phyloP scores from a whole-genome alignment of 768 basidiomycete species.

The Vararia minispora region DNA sequence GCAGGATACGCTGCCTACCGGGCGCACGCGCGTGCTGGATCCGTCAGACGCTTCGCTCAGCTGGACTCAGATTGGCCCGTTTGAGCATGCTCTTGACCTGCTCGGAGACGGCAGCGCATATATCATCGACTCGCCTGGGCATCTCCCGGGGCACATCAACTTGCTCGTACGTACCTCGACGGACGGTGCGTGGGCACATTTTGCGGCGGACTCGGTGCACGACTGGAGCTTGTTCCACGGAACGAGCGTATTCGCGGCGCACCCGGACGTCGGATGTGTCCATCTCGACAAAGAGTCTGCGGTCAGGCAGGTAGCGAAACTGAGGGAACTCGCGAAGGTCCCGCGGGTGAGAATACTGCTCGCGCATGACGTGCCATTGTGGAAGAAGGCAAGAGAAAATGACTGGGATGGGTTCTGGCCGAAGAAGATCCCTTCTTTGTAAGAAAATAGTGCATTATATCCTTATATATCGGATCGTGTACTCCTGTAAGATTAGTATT shows the following conservation, averaged over 20 bases:
- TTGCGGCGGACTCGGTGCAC: slow-evolving; percentile 9
- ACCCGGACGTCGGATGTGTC: background rate
- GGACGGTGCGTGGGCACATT: slow-evolving; percentile 9
- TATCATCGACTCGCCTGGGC: slow-evolving; percentile 15
- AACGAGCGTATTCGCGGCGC: slow-evolving; percentile 3
- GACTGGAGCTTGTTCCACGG: slow-evolving; percentile 8
- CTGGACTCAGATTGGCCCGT: slow-evolving; percentile 8
- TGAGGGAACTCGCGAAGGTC: slow-evolving; percentile 2
- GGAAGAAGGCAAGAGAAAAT: too few species aligned
- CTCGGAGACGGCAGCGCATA: slow-evolving; percentile 12
- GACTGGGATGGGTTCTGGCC: too few species aligned
- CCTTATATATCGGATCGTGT: too few species aligned
- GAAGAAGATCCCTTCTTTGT: background rate
- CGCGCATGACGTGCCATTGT: slow-evolving; percentile 13
- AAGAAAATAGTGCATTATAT: too few species aligned
- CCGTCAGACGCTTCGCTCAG: background rate
- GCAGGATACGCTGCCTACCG: background rate
- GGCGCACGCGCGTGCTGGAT: background rate
- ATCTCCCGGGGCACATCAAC: slow-evolving; percentile 13
- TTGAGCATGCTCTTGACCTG: slow-evolving; percentile 11
- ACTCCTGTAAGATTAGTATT: too few species aligned
- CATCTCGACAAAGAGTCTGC: background rate
- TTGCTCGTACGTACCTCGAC: slow-evolving; percentile 12
- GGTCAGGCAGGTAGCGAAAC: background rate
- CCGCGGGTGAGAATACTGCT: slow-evolving; percentile 6